These are phyloP conservation scores for Daldinia eschscholtzii DNA, from an alignment of 2,329 filamentous ascomycete species.

Conservation along the genomic window DNA sequence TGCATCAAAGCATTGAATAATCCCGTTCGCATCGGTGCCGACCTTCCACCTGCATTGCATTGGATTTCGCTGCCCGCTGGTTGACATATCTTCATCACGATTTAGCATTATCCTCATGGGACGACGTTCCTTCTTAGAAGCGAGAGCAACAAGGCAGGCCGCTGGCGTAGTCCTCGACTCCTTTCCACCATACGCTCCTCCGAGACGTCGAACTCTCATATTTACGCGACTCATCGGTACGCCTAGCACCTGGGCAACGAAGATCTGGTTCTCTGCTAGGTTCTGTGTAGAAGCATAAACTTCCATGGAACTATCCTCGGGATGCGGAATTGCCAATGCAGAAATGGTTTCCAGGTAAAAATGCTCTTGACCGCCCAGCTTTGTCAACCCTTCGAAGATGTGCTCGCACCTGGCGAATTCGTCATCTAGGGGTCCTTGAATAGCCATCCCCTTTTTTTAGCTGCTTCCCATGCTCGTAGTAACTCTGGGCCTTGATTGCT, in stretches of 20 bases:
- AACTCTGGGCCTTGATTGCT: conserved; percentile 87
- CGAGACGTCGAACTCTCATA: conserved; percentile 86
- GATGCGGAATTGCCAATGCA: conserved; percentile 83
- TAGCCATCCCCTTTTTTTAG: conserved; percentile 79
- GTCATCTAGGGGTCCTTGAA: conserved; percentile 60
- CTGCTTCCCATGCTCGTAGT: conserved; percentile 81
- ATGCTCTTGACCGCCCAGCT: conserved; percentile 95
- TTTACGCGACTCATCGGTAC: conserved; percentile 90
- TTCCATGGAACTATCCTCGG: conserved; percentile 92
- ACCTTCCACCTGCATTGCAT: conserved; percentile 91
- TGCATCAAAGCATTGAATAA: conserved; percentile 85
- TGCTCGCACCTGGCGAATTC: conserved; percentile 82
- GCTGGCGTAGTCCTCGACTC: conserved; percentile 87
- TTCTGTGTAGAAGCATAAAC: conserved; percentile 93
- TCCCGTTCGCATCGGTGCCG: conserved; percentile 89
- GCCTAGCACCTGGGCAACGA: conserved; percentile 83
- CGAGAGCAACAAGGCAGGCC: conserved; percentile 82
- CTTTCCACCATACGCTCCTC: conserved; percentile 94
- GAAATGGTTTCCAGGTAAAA: conserved; percentile 95
- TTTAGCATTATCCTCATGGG: conserved; percentile 94
- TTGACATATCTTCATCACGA: conserved; percentile 92
- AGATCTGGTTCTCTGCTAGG: conserved; percentile 87
- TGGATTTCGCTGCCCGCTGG: conserved; percentile 89
- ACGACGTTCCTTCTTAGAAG: conserved; percentile 82
- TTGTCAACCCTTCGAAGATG: conserved; percentile 81